Conservation (phyloP, 805 yeast species). For the Candida piceae region DNA sequence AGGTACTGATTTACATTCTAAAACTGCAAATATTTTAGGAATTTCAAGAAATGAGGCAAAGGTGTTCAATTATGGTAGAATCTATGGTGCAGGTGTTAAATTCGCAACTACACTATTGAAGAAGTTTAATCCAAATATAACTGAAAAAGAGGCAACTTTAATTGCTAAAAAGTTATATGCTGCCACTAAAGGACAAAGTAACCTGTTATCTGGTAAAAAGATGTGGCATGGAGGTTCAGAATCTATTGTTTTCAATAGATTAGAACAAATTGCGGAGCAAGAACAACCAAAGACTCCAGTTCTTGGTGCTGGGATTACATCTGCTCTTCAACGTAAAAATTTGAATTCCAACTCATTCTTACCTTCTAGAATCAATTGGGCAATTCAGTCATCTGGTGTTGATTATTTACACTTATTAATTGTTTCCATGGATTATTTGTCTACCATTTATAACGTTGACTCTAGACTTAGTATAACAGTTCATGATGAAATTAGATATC, state of each 20-base stretch:
- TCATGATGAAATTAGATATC: slow-evolving; percentile 88
- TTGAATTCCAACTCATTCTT: slow-evolving; percentile 62
- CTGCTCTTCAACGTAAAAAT: slow-evolving; percentile 65
- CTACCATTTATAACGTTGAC: slow-evolving; percentile 54
- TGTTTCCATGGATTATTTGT: slow-evolving; percentile 81
- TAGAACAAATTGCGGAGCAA: slow-evolving; percentile 82
- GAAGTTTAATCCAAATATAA: slow-evolving; percentile 69
- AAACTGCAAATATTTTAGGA: slow-evolving; percentile 85
- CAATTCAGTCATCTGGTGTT: slow-evolving; percentile 96
- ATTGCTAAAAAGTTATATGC: slow-evolving; percentile 67
- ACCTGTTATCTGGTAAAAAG: slow-evolving; percentile 18
- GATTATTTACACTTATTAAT: slow-evolving; percentile 86
- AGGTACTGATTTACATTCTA: slow-evolving; percentile 93
- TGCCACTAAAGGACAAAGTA: slow-evolving; percentile 73
- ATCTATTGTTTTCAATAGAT: slow-evolving; percentile 80
- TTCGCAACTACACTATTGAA: slow-evolving; percentile 82
- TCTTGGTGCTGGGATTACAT: slow-evolving; percentile 88
- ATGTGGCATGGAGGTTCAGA: slow-evolving; percentile 90
- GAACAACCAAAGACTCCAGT: slow-evolving; percentile 84
- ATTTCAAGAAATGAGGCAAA: slow-evolving; percentile 91
- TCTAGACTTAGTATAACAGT: slow-evolving; percentile 84
- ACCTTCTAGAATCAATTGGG: slow-evolving; percentile 95
- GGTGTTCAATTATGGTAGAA: slow-evolving; percentile 92
- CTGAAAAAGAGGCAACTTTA: slow-evolving; percentile 59
- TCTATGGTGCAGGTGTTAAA: slow-evolving; percentile 94